phyloP scores from a whole-genome alignment of 495 filamentous ascomycete genomes.

The Penicillium canescens region DNA sequence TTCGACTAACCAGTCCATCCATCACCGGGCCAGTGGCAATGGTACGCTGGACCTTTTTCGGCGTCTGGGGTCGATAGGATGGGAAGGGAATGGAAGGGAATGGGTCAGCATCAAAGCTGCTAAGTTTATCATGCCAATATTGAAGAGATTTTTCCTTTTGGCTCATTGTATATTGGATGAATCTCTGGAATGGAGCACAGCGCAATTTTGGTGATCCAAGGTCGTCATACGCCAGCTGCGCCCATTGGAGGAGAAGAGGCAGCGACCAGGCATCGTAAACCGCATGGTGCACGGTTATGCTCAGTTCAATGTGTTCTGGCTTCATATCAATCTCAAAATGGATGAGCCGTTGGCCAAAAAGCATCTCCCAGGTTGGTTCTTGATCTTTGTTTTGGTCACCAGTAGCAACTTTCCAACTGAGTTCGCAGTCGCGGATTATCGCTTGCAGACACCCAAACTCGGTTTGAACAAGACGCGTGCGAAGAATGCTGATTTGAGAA shows the following conservation, averaged over 20 bases:
- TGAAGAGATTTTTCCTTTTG: background rate
- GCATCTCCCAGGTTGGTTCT: background rate
- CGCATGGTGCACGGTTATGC: constrained; percentile 60
- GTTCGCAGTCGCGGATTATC: background rate
- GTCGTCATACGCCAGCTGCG: constrained; percentile 36
- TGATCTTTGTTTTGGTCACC: background rate
- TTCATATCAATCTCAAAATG: constrained; percentile 4
- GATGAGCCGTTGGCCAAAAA: constrained; percentile 7
- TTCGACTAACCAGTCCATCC: background rate
- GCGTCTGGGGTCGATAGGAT: constrained; percentile 9
- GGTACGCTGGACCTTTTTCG: background rate
- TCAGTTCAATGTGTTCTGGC: background rate
- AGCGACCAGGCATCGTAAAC: constrained; percentile 62
- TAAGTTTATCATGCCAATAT: constrained; percentile 6
- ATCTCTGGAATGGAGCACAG: background rate
- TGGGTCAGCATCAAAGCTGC: background rate
- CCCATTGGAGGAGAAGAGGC: constrained; percentile 44
- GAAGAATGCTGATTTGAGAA: constrained; percentile 29
- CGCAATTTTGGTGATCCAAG: background rate
- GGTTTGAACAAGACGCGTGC: constrained; percentile 39
- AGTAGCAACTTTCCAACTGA: background rate
- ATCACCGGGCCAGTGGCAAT: constrained; percentile 3
- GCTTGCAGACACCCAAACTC: constrained; percentile 5
- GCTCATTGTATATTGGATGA: constrained; percentile 5
- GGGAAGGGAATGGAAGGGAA: constrained; percentile 15